Percentiles rank a stretch among this genome's conserved stretches.
Evolutionary conservation across 345 rosid genomes (phyloP).

Genomic region (Zanthoxylum bungeanum): DNA sequence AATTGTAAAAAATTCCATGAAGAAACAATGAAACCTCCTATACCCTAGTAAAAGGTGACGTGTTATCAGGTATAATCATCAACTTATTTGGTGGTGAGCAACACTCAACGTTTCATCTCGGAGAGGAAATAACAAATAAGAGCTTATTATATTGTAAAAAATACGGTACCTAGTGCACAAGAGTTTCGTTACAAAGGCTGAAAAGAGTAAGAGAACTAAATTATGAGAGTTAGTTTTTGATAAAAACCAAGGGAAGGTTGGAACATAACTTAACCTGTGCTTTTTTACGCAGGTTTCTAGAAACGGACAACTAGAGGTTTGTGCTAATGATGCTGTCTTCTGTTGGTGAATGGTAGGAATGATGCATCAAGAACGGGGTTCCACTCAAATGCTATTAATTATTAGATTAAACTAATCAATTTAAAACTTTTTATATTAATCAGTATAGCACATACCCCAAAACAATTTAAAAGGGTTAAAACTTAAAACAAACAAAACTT

Average conservation of each 20-base stretch:
- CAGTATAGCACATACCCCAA: constrained; percentile 2
- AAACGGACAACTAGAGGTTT: constrained; percentile 59
- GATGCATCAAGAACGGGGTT: constrained; percentile 70
- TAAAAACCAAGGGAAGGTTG: constrained; percentile 27
- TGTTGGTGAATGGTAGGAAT: constrained; percentile 82
- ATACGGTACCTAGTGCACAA: too few species aligned
- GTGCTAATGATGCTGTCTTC: constrained; percentile 84
- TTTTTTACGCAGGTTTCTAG: constrained; percentile 26
- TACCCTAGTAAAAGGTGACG: constrained; percentile 38
- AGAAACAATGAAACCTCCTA: constrained; percentile 16
- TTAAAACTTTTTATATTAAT: constrained; percentile 5
- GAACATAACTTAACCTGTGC: constrained; percentile 2
- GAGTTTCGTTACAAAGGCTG: too few species aligned
- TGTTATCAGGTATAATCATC: constrained; percentile 43
- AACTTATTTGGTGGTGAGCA: constrained; percentile 47
- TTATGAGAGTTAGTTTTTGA: constrained; percentile 21
- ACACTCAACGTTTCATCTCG: constrained; percentile 22
- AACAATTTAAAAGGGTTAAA: constrained; percentile 5
- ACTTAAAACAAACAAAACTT: constrained; percentile 22
- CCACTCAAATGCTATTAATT: constrained; percentile 16
- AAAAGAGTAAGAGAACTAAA: constrained; percentile 21
- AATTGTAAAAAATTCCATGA: neutral
- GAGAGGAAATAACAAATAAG: constrained; percentile 8
- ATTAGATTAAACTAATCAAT: neutral
- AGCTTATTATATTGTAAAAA: constrained; percentile 24